Base-by-base conservation (phyloP, 2,329 filamentous ascomycete species). In the Phoma herbarum region DNA sequence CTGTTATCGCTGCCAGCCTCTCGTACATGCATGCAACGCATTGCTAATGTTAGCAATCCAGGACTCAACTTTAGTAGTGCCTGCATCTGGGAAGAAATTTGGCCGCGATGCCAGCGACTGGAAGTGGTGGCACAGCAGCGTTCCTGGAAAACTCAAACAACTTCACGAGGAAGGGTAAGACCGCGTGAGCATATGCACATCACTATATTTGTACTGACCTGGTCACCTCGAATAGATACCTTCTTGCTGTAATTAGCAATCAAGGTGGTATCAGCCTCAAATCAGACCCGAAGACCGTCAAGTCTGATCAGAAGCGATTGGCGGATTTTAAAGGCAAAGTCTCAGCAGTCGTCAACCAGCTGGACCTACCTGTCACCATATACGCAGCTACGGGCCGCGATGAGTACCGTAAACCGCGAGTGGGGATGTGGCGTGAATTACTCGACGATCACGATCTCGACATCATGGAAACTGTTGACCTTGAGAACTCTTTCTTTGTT, bases 321-420 rank as follows among this genome's bases (percentile, higher is more conserved):
- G 76, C 81, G 6, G 88, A 88, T n/a, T 97, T 96, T 81, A 98
- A 97, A 75, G 82, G 87, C 52, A 96, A 96, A 71, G 87, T 89
- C 61, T 82, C 82, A 22, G 84, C 87, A 2, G 84, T 97, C 1
- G 81, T 97, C 62, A 83, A 79, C 46, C 84, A 88, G 50, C 84
- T 96, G 28, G 87, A 93, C 69, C 77, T 98, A 9, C 92, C 94
- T 0, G 83, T 91, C 12, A 88, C 85, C 2, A 75, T 98, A 22
- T 97, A 97, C 77, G 95, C 93, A 8, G 94, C 95, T 2, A 97
- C 93, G 0, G 87, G 81, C 39, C 89, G 89, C 57, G 93, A 98
- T 69, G 83, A 86, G 6, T 97, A 88, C 75, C 86, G 95, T 53
- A 99, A 99, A 78, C 95, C 95, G 4, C 84, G 93, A 37, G 83